These are phyloP conservation scores for Tetratostichococcus sp. DNA, from an alignment of 139 green algal species.

Conservation along the genomic window DNA sequence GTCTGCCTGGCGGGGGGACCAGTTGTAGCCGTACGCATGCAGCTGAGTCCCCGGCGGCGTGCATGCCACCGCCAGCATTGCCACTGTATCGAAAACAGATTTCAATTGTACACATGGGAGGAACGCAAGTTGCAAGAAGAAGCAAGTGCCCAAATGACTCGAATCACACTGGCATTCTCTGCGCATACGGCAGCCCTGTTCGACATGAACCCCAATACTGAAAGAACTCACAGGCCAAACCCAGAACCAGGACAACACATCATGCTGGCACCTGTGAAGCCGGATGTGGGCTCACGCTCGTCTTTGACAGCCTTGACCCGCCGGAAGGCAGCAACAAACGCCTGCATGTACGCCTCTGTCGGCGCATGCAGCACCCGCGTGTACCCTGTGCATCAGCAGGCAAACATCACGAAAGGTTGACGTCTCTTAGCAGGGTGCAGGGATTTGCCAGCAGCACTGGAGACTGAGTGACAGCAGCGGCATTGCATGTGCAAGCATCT, in stretches of 20 bases:
- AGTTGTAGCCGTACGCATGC: constrained; percentile 3
- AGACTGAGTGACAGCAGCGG: too few species aligned
- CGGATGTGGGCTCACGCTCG: neutral
- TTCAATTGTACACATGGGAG: too few species aligned
- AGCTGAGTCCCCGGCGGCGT: neutral
- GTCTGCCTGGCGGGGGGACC: neutral
- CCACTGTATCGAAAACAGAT: neutral
- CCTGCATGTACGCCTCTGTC: neutral
- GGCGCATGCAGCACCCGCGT: neutral
- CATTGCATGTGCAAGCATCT: too few species aligned
- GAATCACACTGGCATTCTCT: neutral
- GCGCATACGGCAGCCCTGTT: too few species aligned
- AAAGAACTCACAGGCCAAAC: too few species aligned
- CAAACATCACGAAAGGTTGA: too few species aligned
- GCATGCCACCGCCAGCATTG: constrained; percentile 6
- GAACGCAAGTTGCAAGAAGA: neutral
- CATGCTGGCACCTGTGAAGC: neutral
- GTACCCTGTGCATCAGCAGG: neutral
- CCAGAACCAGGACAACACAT: too few species aligned
- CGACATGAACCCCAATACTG: too few species aligned
- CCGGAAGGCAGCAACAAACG: neutral
- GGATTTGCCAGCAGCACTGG: too few species aligned
- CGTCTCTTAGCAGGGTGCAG: too few species aligned
- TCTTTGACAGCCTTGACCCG: neutral
- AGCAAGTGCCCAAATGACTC: neutral